These are phyloP conservation scores for Nigrospora oryzae DNA, from an alignment of 2,329 filamentous ascomycete genomes.

Conservation along the genomic window DNA sequence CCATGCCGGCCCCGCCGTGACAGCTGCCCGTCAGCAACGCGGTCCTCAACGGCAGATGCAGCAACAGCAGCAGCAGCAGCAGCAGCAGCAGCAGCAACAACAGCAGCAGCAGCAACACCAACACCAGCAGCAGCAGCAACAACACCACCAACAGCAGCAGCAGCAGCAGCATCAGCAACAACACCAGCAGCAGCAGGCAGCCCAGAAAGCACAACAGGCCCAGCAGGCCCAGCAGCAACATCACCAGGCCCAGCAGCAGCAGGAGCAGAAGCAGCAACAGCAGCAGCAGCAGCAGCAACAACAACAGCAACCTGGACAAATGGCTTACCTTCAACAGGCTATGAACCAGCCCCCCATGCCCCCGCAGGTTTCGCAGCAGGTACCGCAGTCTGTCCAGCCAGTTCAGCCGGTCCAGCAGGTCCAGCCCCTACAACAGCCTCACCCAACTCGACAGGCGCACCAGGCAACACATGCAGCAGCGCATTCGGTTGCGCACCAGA, in stretches of 20 bases:
- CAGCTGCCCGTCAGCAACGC: constrained; percentile 20
- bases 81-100: constrained; percentile 18
- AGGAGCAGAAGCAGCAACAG: constrained; percentile 2
- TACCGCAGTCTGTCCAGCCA: constrained; percentile 4
- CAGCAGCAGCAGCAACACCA: constrained; percentile 18
- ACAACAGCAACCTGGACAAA: constrained; percentile 17
- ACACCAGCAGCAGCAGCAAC: constrained; percentile 4
- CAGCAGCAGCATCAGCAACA: constrained; percentile 19
- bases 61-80: constrained; percentile 22
- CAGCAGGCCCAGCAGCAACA: constrained; percentile 12
- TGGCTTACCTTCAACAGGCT: constrained; percentile 22
- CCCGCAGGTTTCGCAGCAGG: not conserved
- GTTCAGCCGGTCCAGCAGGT: constrained; percentile 8
- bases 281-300: constrained; percentile 9
- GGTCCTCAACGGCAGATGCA: constrained; percentile 24
- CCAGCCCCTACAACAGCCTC: constrained; percentile 3
- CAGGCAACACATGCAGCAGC: constrained; percentile 9
- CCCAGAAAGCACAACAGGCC: constrained; percentile 29
- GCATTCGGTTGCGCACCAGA: constrained; percentile 12
- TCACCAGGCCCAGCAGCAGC: constrained; percentile 9
- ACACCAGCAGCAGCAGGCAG: constrained; percentile 23
- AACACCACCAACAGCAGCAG: constrained; percentile 5
- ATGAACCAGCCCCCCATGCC: constrained; percentile 4
- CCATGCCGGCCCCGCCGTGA: constrained; percentile 25
- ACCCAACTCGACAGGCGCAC: constrained; percentile 15